These are phyloP conservation scores for Petunia hybrid DNA, from an alignment of 305 asterid genomes.

Conservation along the genomic window DNA sequence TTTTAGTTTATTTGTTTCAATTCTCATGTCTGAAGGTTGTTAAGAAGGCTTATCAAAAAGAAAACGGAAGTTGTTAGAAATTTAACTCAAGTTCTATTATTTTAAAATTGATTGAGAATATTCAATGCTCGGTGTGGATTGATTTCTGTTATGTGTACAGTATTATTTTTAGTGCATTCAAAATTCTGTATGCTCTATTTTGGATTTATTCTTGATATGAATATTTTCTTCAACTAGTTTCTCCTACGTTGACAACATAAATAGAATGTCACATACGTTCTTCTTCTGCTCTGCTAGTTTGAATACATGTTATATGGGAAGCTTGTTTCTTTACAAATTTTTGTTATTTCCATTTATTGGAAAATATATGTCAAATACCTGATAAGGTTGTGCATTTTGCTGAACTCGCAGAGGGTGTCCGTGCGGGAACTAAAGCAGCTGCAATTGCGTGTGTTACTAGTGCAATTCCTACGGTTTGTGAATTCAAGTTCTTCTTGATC, in stretches of 20 bases:
- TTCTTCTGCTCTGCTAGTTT: slow-evolving; percentile 41
- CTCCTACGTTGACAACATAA: slow-evolving; percentile 16
- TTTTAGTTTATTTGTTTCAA: not conserved
- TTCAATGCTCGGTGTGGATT: not conserved
- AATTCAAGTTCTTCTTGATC: slow-evolving; percentile 31
- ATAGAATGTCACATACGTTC: not conserved
- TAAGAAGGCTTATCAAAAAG: not conserved
- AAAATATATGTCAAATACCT: slow-evolving; percentile 11
- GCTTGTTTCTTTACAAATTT: slow-evolving; percentile 37
- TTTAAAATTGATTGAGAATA: not conserved
- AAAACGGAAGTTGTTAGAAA: not conserved
- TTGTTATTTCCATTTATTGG: not conserved
- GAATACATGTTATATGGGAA: slow-evolving; percentile 52
- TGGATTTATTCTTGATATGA: not conserved
- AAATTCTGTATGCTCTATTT: not conserved
- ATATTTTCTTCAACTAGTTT: slow-evolving; percentile 10
- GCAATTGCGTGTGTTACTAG: slow-evolving; percentile 56
- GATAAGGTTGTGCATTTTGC: slow-evolving; percentile 22
- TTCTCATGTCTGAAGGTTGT: not conserved
- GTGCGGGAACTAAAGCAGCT: slow-evolving; percentile 53
- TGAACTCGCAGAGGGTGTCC: slow-evolving; percentile 66
- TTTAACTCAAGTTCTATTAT: slow-evolving; percentile 1
- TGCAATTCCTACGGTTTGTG: slow-evolving; percentile 67
- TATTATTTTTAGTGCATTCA: not conserved
- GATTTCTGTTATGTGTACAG: not conserved